Percentiles rank a stretch among this genome's conserved stretches.
Evolutionary conservation across 805 yeast species (phyloP).

Genomic region (Kodamaea lidongshanica): DNA sequence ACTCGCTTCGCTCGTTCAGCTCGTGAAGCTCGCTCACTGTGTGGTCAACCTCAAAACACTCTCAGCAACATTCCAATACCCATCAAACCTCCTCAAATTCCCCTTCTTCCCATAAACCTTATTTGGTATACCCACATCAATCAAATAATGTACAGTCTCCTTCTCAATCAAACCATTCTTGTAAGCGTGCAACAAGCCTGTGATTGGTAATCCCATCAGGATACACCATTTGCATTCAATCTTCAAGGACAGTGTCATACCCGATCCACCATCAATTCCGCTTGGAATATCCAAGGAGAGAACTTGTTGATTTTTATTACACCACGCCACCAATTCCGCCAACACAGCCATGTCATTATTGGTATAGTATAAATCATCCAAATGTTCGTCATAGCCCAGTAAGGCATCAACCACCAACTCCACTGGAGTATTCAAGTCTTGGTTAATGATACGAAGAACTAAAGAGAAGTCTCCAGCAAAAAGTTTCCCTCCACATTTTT

Average conservation of each 20-base stretch:
- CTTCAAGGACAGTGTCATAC: conserved; percentile 34
- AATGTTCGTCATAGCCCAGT: conserved; percentile 72
- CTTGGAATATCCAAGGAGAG: conserved; percentile 76
- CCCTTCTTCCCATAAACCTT: conserved; percentile 40
- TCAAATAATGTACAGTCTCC: conserved; percentile 51
- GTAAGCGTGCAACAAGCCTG: conserved; percentile 56
- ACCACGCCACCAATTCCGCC: conserved; percentile 56
- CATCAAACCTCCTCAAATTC: conserved; percentile 39
- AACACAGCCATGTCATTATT: conserved; percentile 32
- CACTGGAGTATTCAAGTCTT: conserved; percentile 61
- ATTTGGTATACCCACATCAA: conserved; percentile 69
- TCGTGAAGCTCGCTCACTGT: too few relatives aligned
- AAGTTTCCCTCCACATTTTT: conserved; percentile 63
- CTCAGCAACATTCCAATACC: conserved; percentile 40
- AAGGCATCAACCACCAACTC: conserved; percentile 78
- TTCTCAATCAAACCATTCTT: conserved; percentile 46
- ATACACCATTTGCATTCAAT: conserved; percentile 53
- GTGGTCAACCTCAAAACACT: too few relatives aligned
- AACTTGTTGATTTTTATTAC: conserved; percentile 42
- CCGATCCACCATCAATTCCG: conserved; percentile 81
- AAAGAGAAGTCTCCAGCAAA: conserved; percentile 28
- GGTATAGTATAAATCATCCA: conserved; percentile 47
- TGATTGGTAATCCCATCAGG: conserved; percentile 68
- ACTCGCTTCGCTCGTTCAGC: too few relatives aligned
- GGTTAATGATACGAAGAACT: conserved; percentile 30